Base-by-base conservation (phyloP, 208 protist genomes). In the Sergeia podlipaevii region DNA sequence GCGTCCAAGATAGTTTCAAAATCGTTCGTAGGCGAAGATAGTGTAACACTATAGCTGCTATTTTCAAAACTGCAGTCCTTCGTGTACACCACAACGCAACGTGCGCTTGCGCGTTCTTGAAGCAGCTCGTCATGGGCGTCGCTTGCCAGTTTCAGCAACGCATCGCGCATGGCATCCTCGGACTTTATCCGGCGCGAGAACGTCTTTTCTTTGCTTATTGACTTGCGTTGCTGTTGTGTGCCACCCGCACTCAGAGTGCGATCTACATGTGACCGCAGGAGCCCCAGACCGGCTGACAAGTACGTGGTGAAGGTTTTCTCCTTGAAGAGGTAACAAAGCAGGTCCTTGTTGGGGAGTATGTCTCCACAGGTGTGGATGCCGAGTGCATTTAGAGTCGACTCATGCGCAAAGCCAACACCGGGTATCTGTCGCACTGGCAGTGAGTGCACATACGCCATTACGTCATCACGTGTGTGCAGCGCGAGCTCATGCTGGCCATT, bases 401-500 rank as follows among this genome's bases (percentile, higher is more conserved):
- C 77, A 37, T 60, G 65, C 4, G 67, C 78, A 0, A 39, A 54
- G 3, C 80, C 85, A 23, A 92, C 71, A 18, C 84, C 84, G 3
- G 77, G 73, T 15, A 89, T 46, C 15, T 69, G 48, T 4, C 85
- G 77, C 8, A 89, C 53, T 10, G 68, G 68, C 33, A 89, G 64
- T 18, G 57, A 41, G 2, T 47, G 55, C 11, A 87, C 55, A 47
- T 74, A 61, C 2, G 2, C 37, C 11, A 95, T 54, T 13, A 95
- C 71, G 15, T 78, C 67, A 23, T 68, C 71, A 10, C 68, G 68
- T 10, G 70, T 81, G 38, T 24, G 34, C 13, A 91, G 62, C 0
- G 49, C 32, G 7, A 80, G 30, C 7, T 58, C 60, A 47, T 87
- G 79, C 69, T 97, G 91, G 6, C 91, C 94, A 43, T 97, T 88